phyloP scores from a whole-genome alignment of 2,329 filamentous ascomycete genomes.

The Colletotrichum sp. region DNA sequence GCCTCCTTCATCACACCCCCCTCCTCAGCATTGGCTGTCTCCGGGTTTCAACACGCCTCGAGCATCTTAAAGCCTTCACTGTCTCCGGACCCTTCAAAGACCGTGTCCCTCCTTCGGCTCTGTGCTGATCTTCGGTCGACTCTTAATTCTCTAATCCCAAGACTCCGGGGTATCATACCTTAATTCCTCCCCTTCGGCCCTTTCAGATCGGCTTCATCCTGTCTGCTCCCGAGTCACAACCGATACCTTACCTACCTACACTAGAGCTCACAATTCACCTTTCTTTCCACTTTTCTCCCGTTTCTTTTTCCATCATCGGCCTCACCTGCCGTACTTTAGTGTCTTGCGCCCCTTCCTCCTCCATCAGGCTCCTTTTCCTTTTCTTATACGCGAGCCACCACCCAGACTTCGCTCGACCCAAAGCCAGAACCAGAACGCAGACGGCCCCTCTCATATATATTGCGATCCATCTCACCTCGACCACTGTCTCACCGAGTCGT shows the following conservation, averaged over 20 bases:
- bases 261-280: not conserved
- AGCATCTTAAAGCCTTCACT: slow-evolving; percentile 13
- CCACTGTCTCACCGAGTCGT: not conserved
- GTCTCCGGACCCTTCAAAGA: not conserved
- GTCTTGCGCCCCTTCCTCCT: not conserved
- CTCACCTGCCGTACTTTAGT: not conserved
- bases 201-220: slow-evolving; percentile 1
- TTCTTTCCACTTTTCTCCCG: not conserved
- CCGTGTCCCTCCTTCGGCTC: slow-evolving; percentile 5
- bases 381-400: not conserved
- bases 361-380: not conserved
- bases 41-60: not conserved
- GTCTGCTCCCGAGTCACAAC: not conserved
- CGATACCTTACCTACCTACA: not conserved
- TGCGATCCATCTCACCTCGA: slow-evolving; percentile 2
- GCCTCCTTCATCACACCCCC: not conserved
- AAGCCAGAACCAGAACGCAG: not conserved
- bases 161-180: not conserved
- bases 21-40: not conserved
- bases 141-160: slow-evolving; percentile 1
- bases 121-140: slow-evolving; percentile 13
- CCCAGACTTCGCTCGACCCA: not conserved
- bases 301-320: not conserved
- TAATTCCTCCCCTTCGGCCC: not conserved
- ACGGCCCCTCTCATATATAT: slow-evolving; percentile 8